A percentile compares a stretch with the other conserved stretches of the same genome.
Conservation (phyloP, 257 asterid species). For the Jacaranda mimosifolia region DNA sequence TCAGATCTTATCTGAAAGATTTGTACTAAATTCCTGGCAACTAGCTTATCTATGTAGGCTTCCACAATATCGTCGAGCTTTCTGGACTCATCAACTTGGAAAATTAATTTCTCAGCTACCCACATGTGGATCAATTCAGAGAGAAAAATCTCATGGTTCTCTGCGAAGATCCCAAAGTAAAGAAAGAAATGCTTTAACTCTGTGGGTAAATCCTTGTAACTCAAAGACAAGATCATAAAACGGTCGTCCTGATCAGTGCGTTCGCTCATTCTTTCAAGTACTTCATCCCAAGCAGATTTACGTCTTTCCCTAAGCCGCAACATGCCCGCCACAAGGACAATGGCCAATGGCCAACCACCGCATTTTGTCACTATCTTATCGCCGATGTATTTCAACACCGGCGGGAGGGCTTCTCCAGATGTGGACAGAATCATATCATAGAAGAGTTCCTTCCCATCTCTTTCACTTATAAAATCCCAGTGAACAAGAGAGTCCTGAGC, state of each 20-base stretch:
- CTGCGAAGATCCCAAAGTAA: neutral
- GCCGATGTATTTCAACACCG: neutral
- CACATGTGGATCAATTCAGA: neutral
- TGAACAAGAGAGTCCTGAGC: neutral
- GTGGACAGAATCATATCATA: neutral
- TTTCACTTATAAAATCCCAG: neutral
- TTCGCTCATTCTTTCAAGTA: neutral
- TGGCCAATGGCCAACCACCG: neutral
- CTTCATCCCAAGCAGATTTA: neutral
- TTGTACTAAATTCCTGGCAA: neutral
- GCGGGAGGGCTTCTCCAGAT: neutral
- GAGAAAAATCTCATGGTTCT: neutral
- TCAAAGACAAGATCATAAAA: neutral
- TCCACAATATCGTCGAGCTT: neutral
- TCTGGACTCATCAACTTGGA: neutral
- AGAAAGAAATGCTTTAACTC: slow-evolving; percentile 1
- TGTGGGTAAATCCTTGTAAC: neutral
- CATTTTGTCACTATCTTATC: neutral
- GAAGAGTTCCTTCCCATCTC: neutral
- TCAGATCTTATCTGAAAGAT: neutral
- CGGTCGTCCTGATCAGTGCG: neutral
- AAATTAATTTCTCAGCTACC: neutral
- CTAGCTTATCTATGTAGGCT: neutral
- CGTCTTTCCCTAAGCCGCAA: neutral
- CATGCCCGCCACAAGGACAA: neutral